Evolutionary conservation across 2,329 filamentous ascomycete genomes (phyloP).

Genomic region (Fusarium subglutinans): DNA sequence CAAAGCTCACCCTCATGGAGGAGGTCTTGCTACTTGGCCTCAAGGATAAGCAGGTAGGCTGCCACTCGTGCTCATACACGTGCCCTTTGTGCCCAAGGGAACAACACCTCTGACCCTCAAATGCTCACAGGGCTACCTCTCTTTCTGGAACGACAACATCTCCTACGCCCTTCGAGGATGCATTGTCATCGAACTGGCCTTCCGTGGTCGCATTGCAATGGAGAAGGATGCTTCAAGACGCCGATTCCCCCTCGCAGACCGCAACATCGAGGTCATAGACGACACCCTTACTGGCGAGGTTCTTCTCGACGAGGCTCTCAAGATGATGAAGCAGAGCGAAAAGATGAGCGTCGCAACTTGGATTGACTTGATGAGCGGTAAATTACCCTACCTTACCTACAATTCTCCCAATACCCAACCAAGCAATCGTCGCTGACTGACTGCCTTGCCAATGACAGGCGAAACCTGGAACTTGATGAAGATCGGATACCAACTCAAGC

Average conservation of each 20-base stretch:
- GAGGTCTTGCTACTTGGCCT: constrained; percentile 93
- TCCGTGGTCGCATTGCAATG: constrained; percentile 97
- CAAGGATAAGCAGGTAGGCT: constrained; percentile 93
- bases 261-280: constrained; percentile 96
- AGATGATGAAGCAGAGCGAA: constrained; percentile 99
- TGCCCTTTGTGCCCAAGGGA: constrained; percentile 11
- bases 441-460: constrained; percentile 62
- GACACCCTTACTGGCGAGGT: constrained; percentile 97
- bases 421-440: constrained; percentile 29
- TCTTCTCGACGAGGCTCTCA: constrained; percentile 94
- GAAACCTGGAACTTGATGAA: constrained; percentile 99
- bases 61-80: constrained; percentile 21
- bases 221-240: constrained; percentile 93
- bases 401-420: neutral
- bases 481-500: constrained; percentile 99
- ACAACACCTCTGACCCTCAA: constrained; percentile 9
- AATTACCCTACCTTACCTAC: constrained; percentile 28
- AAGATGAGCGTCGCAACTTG: constrained; percentile 99
- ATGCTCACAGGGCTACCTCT: constrained; percentile 84
- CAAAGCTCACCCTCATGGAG: constrained; percentile 98
- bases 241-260: constrained; percentile 91
- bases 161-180: constrained; percentile 97
- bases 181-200: constrained; percentile 97
- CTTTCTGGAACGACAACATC: constrained; percentile 99
- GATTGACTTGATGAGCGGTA: constrained; percentile 99